phyloP scores from a whole-genome alignment of 2,329 filamentous ascomycete species.

The Colletotrichum limetticola region DNA sequence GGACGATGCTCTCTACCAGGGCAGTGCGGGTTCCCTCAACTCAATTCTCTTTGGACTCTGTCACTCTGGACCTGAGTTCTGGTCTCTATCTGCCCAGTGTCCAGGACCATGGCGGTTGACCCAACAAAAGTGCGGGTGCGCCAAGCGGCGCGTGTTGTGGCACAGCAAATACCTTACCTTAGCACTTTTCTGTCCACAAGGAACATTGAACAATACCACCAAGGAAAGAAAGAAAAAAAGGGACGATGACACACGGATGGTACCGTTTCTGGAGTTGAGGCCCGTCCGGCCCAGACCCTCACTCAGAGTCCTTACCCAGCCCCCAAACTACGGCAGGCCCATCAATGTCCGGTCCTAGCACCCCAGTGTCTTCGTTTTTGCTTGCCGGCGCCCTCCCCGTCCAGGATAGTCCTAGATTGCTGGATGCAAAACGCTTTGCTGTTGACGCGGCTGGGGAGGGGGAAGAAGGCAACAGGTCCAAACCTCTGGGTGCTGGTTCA shows the following conservation, averaged over 20 bases:
- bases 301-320: not conserved
- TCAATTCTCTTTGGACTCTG: not conserved
- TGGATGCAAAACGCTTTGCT: not conserved
- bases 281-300: not conserved
- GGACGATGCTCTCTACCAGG: not conserved
- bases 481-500: not conserved
- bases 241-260: conserved; percentile 9
- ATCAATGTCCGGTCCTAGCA: not conserved
- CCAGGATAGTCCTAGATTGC: not conserved
- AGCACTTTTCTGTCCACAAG: not conserved
- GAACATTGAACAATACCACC: not conserved
- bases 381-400: not conserved
- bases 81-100: too few species aligned
- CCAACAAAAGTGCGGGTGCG: conserved; percentile 5
- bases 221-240: not conserved
- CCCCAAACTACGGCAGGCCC: not conserved
- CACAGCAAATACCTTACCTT: conserved; percentile 11
- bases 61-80: too few species aligned
- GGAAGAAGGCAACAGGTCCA: not conserved
- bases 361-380: not conserved
- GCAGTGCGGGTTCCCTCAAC: not conserved
- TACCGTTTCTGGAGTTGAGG: not conserved
- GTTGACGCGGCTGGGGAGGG: not conserved
- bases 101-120: not conserved
- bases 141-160: conserved; percentile 25